phyloP scores from a whole-genome alignment of 2,329 filamentous ascomycete genomes.

The Furcasterigmium sp. region DNA sequence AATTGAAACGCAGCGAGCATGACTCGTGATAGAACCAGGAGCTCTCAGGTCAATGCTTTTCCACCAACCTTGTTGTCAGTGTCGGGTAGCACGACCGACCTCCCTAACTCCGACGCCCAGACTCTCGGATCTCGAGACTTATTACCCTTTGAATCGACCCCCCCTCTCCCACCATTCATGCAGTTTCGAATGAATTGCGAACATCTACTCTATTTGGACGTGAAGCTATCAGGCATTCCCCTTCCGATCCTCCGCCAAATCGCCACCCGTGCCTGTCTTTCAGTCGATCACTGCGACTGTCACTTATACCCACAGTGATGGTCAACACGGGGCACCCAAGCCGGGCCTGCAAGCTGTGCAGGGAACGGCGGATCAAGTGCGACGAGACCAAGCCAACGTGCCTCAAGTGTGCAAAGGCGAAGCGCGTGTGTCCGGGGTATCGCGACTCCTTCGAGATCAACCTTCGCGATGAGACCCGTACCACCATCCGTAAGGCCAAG shows the following conservation, averaged over 20 bases:
- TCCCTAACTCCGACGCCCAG: background rate
- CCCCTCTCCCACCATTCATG: background rate
- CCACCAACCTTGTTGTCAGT: too few species aligned
- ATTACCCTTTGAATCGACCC: background rate
- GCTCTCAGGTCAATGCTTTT: too few species aligned
- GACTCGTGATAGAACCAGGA: too few species aligned
- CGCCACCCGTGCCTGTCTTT: background rate
- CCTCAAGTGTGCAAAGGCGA: constrained; percentile 23
- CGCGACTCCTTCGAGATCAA: constrained; percentile 14
- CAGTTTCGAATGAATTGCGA: too few species aligned
- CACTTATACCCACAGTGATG: constrained; percentile 2
- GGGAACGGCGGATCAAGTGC: constrained; percentile 27
- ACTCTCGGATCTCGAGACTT: background rate
- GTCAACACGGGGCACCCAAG: constrained; percentile 13
- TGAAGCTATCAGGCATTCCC: background rate
- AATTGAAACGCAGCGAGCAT: too few species aligned
- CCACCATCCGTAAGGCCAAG: constrained; percentile 13
- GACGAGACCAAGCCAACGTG: constrained; percentile 28
- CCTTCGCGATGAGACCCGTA: constrained; percentile 12
- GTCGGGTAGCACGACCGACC: too few species aligned
- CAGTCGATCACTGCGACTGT: background rate
- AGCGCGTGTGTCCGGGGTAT: constrained; percentile 11
- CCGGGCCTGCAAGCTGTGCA: constrained; percentile 19
- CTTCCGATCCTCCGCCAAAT: background rate
- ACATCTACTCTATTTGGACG: too few species aligned